These are phyloP conservation scores for Fraxinus paxiana DNA, from an alignment of 305 asterid species.

Conservation along the genomic window DNA sequence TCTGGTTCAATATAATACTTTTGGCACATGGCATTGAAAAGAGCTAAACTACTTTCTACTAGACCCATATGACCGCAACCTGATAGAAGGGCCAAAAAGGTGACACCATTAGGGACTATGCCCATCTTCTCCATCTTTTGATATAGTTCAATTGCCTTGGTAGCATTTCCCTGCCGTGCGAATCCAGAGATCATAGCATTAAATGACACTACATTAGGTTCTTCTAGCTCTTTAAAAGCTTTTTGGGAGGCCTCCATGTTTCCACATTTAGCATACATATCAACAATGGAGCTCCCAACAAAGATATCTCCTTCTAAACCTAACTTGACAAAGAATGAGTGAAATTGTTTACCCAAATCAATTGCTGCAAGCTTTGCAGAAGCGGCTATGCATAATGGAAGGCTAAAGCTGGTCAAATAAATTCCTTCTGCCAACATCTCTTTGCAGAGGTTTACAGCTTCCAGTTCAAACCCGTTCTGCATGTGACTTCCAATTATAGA, in stretches of 20 bases:
- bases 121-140: constrained; percentile 16
- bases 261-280: constrained; percentile 22
- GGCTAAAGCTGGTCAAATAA: constrained; percentile 11
- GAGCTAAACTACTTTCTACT: not conserved
- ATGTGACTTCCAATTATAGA: constrained; percentile 9
- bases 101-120: not conserved
- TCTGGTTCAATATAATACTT: constrained; percentile 16
- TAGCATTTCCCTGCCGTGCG: constrained; percentile 16
- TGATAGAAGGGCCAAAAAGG: constrained; percentile 14
- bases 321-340: constrained; percentile 5
- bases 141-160: not conserved
- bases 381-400: constrained; percentile 12
- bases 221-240: constrained; percentile 9
- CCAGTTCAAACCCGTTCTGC: constrained; percentile 16
- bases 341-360: constrained; percentile 16
- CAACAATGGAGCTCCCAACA: constrained; percentile 6
- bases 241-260: constrained; percentile 1
- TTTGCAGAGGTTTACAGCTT: constrained; percentile 8
- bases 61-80: constrained; percentile 18
- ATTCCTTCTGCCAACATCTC: constrained; percentile 16
- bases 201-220: constrained; percentile 8
- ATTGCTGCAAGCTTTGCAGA: constrained; percentile 6
- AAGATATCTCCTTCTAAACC: constrained; percentile 6
- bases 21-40: not conserved
- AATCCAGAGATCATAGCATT: constrained; percentile 19